Percentiles rank a stretch among this genome's conserved stretches.
Conservation (phyloP, 805 yeast genomes). For the Ogataea sp. region DNA sequence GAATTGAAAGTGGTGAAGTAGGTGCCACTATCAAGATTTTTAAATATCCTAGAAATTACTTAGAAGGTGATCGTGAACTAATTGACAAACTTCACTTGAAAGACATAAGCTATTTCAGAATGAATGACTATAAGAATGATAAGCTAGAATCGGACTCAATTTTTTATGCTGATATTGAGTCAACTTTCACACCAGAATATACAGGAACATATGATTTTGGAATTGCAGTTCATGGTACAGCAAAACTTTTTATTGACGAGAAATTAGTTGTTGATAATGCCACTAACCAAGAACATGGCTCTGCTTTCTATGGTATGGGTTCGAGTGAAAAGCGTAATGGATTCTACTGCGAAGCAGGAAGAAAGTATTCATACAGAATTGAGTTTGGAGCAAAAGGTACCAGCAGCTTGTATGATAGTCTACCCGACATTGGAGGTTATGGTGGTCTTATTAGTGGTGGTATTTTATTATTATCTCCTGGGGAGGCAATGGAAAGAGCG, state of each 20-base stretch:
- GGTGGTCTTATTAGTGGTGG: slow-evolving; percentile 16
- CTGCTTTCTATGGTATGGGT: slow-evolving; percentile 46
- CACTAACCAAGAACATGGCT: slow-evolving; percentile 41
- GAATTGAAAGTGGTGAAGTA: not conserved
- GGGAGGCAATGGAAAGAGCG: slow-evolving; percentile 16
- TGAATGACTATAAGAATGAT: slow-evolving; percentile 22
- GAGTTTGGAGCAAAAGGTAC: slow-evolving; percentile 28
- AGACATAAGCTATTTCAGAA: slow-evolving; percentile 7
- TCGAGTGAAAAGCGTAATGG: slow-evolving; percentile 40
- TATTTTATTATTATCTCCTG: slow-evolving; percentile 5
- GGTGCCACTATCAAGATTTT: not conserved
- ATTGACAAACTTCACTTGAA: slow-evolving; percentile 1
- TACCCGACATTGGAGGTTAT: slow-evolving; percentile 6
- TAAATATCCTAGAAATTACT: not conserved
- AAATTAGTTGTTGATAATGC: slow-evolving; percentile 48
- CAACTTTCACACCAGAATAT: slow-evolving; percentile 36
- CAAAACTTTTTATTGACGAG: slow-evolving; percentile 44
- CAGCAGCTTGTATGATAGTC: not conserved
- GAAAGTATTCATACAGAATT: slow-evolving; percentile 34
- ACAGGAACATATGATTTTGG: slow-evolving; percentile 46
- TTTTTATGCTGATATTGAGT: slow-evolving; percentile 38
- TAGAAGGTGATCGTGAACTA: not conserved
- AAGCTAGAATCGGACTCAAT: slow-evolving; percentile 1
- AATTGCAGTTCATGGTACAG: slow-evolving; percentile 44
- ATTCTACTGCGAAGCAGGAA: slow-evolving; percentile 33